Percentiles rank a stretch among this genome's conserved stretches.
phyloP scores from a whole-genome alignment of 2,329 filamentous ascomycete species.

The Monosporascus sp. region DNA sequence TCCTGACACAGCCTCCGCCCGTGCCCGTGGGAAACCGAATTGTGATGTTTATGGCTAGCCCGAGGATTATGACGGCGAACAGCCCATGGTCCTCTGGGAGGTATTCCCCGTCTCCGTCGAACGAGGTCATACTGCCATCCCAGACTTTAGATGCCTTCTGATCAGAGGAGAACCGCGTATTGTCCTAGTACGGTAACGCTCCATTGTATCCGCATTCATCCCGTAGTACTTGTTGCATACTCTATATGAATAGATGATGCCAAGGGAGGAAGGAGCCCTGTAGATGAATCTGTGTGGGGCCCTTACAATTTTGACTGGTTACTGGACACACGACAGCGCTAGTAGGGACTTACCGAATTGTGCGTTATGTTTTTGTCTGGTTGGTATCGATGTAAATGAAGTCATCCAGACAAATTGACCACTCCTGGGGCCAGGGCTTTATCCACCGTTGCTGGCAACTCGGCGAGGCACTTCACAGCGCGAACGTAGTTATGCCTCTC shows the following conservation, averaged over 20 bases:
- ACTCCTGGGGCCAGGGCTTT: conserved; percentile 9
- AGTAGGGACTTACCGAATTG: conserved; percentile 9
- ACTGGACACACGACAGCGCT: too few relatives aligned
- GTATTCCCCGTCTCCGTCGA: conserved; percentile 14
- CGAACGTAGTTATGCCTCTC: conserved; percentile 14
- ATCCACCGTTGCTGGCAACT: conserved; percentile 10
- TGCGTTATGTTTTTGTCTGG: conserved; percentile 19
- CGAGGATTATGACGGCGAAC: conserved; percentile 6
- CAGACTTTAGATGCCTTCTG: conserved; percentile 12
- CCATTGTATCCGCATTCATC: conserved; percentile 18
- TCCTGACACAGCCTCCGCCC: neutral
- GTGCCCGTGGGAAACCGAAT: conserved; percentile 1
- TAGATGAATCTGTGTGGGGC: neutral
- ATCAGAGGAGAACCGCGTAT: conserved; percentile 12
- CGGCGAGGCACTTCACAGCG: conserved; percentile 14
- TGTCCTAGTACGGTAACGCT: conserved; percentile 15
- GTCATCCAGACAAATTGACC: conserved; percentile 14
- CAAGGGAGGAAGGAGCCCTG: conserved; percentile 17
- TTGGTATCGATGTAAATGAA: conserved; percentile 19
- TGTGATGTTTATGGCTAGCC: conserved; percentile 8
- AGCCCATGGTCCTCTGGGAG: conserved; percentile 1
- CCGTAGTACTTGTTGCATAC: conserved; percentile 14
- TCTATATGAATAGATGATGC: conserved; percentile 18
- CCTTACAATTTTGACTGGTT: neutral
- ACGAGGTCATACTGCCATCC: conserved; percentile 13